These are phyloP conservation scores for Mortierella sp. DNA, from an alignment of 371 early-diverging fungal species.

Conservation along the genomic window DNA sequence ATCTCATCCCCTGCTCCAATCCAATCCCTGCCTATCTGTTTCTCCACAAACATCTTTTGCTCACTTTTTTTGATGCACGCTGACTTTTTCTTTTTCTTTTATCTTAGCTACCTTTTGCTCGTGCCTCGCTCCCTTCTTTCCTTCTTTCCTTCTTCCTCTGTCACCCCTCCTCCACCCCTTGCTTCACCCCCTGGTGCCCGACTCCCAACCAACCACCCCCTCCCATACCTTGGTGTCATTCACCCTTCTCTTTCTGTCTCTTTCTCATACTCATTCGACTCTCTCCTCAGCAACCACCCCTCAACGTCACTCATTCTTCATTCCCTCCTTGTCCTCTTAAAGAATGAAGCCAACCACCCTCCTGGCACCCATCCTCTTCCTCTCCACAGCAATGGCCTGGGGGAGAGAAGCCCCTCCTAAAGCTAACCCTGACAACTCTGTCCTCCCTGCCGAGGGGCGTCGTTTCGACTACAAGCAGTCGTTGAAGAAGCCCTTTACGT, in stretches of 20 bases:
- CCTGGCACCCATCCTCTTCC: slow-evolving; percentile 26
- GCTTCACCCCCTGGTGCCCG: background rate
- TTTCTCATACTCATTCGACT: background rate
- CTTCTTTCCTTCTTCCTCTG: background rate
- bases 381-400: slow-evolving; percentile 39
- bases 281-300: background rate
- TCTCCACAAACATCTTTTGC: background rate
- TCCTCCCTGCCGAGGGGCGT: slow-evolving; percentile 20
- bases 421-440: background rate
- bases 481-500: slow-evolving; percentile 52
- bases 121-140: background rate
- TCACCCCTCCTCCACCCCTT: background rate
- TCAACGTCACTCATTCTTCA: background rate
- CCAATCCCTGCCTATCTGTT: too few relatives aligned
- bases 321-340: background rate
- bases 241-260: slow-evolving; percentile 2
- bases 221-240: background rate
- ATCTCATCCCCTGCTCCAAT: too few relatives aligned
- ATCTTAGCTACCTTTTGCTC: background rate
- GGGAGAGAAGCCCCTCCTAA: slow-evolving; percentile 22
- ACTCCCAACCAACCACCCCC: background rate
- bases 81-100: background rate
- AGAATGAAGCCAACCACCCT: slow-evolving; percentile 37
- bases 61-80: background rate
- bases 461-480: slow-evolving; percentile 57